These are phyloP conservation scores for Suillus paluster DNA, from an alignment of 768 basidiomycete genomes.

Conservation along the genomic window DNA sequence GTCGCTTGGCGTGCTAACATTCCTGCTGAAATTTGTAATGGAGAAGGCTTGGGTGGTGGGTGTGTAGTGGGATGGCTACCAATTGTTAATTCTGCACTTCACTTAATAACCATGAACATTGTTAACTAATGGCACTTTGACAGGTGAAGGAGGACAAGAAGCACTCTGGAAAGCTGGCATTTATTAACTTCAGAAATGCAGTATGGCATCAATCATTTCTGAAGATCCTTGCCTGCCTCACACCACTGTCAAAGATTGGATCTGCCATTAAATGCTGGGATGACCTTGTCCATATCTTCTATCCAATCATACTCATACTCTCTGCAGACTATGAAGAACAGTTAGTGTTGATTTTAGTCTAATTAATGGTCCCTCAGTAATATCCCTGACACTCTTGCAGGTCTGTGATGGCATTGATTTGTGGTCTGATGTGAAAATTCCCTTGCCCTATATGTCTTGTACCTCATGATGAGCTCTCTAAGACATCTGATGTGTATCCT, in stretches of 20 bases:
- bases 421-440: too few species aligned
- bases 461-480: too few species aligned
- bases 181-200: constrained; percentile 13
- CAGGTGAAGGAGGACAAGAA: constrained; percentile 13
- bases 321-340: constrained; percentile 52
- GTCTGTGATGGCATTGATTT: too few species aligned
- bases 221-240: constrained; percentile 8
- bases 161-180: constrained; percentile 4
- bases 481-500: too few species aligned
- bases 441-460: too few species aligned
- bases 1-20: constrained; percentile 38
- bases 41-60: constrained; percentile 38
- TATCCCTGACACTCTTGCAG: background rate
- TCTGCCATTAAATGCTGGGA: constrained; percentile 34
- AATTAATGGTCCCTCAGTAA: background rate
- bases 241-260: constrained; percentile 1
- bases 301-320: too few species aligned
- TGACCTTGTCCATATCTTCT: constrained; percentile 34
- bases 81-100: constrained; percentile 30
- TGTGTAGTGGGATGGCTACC: constrained; percentile 44
- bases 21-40: constrained; percentile 36
- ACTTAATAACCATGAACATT: background rate
- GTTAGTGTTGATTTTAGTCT: constrained; percentile 36
- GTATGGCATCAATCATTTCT: constrained; percentile 16
- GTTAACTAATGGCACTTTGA: background rate